These are phyloP conservation scores for Lobosporangium transversale DNA, from an alignment of 192 early-diverging fungal genomes.

Conservation along the genomic window DNA sequence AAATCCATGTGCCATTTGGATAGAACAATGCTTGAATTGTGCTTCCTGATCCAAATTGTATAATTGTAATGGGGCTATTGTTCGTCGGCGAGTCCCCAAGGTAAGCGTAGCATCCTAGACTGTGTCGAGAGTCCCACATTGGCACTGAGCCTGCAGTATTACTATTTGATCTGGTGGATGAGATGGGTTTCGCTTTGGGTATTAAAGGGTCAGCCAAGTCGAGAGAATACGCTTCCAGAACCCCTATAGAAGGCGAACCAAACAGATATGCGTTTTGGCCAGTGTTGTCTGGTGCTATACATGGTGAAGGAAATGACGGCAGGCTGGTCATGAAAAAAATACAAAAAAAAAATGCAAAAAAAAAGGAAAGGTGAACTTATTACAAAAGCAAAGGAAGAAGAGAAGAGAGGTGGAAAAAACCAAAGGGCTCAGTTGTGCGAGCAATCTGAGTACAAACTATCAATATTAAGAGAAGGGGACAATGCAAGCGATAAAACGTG, in stretches of 20 bases:
- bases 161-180: constrained; percentile 15
- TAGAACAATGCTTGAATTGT: constrained; percentile 25
- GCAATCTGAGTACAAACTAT: too few species aligned
- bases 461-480: too few species aligned
- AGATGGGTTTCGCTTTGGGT: constrained; percentile 21
- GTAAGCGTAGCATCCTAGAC: constrained; percentile 30
- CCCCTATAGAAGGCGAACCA: constrained; percentile 22
- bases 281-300: constrained; percentile 34
- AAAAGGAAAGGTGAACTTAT: neutral
- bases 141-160: neutral
- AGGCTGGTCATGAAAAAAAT: neutral
- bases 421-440: too few species aligned
- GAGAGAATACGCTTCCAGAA: constrained; percentile 32
- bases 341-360: neutral
- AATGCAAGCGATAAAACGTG: too few species aligned
- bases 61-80: constrained; percentile 18
- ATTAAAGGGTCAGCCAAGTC: constrained; percentile 23
- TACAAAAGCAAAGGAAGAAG: neutral
- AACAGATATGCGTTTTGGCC: constrained; percentile 33
- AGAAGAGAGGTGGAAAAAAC: neutral
- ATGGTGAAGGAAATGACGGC: constrained; percentile 18
- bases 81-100: constrained; percentile 5
- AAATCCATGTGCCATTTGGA: constrained; percentile 43
- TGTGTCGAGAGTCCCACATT: constrained; percentile 18
- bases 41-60: constrained; percentile 43